Percentiles rank a stretch among this genome's conserved stretches.
These are phyloP conservation scores for Penicillium sp. DNA, from an alignment of 2,329 filamentous ascomycete genomes.

Conservation along the genomic window DNA sequence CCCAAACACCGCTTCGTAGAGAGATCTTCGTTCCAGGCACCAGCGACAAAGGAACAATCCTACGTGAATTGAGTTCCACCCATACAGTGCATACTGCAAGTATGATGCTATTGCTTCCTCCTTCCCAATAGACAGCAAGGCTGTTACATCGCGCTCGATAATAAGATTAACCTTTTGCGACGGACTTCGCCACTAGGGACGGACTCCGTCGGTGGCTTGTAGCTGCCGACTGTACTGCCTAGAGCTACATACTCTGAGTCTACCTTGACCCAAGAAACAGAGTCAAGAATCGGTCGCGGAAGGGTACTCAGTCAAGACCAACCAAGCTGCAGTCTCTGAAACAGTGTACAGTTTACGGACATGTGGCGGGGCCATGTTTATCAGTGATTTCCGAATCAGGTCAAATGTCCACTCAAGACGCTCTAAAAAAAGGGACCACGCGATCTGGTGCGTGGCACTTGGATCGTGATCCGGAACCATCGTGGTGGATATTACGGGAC, in stretches of 20 bases:
- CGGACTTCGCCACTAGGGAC: not conserved
- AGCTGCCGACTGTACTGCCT: not conserved
- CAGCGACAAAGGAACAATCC: not conserved
- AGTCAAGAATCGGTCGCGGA: not conserved
- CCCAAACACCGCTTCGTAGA: not conserved
- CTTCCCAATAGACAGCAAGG: not conserved
- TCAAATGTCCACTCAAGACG: not conserved
- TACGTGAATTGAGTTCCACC: too few relatives aligned
- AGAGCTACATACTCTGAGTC: not conserved
- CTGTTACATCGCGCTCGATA: not conserved
- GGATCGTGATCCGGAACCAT: not conserved
- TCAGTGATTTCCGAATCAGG: conserved; percentile 5
- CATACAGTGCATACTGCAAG: too few relatives aligned
- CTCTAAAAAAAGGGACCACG: conserved; percentile 14
- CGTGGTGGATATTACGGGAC: not conserved
- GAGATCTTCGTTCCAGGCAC: not conserved
- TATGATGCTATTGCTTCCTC: not conserved
- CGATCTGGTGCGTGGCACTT: not conserved
- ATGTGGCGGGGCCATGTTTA: not conserved
- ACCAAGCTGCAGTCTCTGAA: not conserved
- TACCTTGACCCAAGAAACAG: not conserved
- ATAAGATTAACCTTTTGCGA: not conserved
- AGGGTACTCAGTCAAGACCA: not conserved
- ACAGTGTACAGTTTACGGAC: not conserved
- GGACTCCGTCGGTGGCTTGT: not conserved